Evolutionary conservation across 306 rosid species (phyloP), one percentile per base, ranked within the genome.

Genomic region (Cucurbita moschata): DNA sequence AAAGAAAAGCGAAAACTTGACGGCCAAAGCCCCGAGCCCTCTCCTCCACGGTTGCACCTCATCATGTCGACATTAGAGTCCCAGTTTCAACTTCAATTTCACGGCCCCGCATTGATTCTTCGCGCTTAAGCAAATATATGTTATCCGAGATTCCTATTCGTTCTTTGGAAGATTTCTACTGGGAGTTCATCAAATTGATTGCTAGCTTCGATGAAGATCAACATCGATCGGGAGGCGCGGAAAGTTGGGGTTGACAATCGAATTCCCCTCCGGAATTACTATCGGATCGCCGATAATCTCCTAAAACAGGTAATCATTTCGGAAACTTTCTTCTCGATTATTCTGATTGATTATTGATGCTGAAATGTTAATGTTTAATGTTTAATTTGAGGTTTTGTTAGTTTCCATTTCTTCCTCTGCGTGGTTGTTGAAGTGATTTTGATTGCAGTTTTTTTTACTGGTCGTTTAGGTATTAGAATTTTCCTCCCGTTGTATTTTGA

Each of bases 211-310:
- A 88, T 88, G 99, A 80, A 73, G 79, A 88, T 95, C 90, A 85
- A 85, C 88, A 74, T 95, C 30, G 85, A 86, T 71, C 77, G 88
- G 12, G 78, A 78, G 49, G 82, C 96, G 75, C 92, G 89, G 82
- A 86, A 63, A 83, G 84, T 95, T 47, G 88, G 83, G 57, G 93
- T 91, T 75, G 99, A 95, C 47, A 81, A 84, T 83, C 91, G 92
- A 76, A 86, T 91, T 77, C 85, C 92, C 61, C 96, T 95, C 76
- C 92, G 85, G 18, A 73, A 88, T 69, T 95, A 95, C 80, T 89
- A 88, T 53, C 91, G 99, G 26, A 95, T 95, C 75, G 97, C 99
- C 57, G 96, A 91, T 82, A 89, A 84, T 57, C 97, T 95, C 74
- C 91, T 95, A 83, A 88, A 87, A 72, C 97, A 95, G 99, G 99